Evolutionary conservation across 805 yeast genomes (phyloP).

Genomic region (Ogataea ganodermae): DNA sequence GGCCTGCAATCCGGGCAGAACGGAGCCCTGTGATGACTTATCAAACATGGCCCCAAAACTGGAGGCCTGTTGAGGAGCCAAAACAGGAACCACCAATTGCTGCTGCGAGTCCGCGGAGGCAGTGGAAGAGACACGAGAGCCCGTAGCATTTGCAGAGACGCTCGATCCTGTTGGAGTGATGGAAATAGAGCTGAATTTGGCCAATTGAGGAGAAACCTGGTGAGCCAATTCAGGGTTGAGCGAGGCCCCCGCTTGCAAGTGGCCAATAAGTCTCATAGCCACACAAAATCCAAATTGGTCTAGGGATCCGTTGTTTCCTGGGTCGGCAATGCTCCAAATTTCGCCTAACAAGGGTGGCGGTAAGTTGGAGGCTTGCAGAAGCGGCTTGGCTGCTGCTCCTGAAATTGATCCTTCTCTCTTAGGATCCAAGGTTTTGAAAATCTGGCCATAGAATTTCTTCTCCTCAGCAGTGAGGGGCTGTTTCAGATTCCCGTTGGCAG

Average conservation of each 20-base stretch:
- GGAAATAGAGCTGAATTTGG: constrained; percentile 51
- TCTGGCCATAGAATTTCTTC: constrained; percentile 65
- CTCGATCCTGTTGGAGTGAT: constrained; percentile 40
- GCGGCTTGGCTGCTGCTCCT: constrained; percentile 80
- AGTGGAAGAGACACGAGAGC: constrained; percentile 39
- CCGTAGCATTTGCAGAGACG: constrained; percentile 19
- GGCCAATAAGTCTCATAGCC: constrained; percentile 88
- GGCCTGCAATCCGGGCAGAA: constrained; percentile 75
- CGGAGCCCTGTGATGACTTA: constrained; percentile 58
- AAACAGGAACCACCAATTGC: constrained; percentile 47
- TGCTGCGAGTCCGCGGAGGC: constrained; percentile 32
- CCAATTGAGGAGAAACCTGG: constrained; percentile 58
- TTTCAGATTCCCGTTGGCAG: constrained; percentile 22
- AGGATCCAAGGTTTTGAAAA: constrained; percentile 78
- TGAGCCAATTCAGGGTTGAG: constrained; percentile 53
- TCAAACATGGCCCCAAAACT: constrained; percentile 74
- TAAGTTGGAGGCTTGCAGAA: constrained; percentile 84
- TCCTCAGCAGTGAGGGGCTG: constrained; percentile 70
- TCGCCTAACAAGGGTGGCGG: constrained; percentile 79
- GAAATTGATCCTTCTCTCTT: constrained; percentile 80
- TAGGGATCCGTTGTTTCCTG: constrained; percentile 81
- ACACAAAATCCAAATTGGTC: constrained; percentile 77
- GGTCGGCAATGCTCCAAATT: constrained; percentile 94
- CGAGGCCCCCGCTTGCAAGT: constrained; percentile 72
- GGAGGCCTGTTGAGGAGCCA: constrained; percentile 58